phyloP scores from a whole-genome alignment of 176 grass and related monocot genomes.

The Triticum urartu region DNA sequence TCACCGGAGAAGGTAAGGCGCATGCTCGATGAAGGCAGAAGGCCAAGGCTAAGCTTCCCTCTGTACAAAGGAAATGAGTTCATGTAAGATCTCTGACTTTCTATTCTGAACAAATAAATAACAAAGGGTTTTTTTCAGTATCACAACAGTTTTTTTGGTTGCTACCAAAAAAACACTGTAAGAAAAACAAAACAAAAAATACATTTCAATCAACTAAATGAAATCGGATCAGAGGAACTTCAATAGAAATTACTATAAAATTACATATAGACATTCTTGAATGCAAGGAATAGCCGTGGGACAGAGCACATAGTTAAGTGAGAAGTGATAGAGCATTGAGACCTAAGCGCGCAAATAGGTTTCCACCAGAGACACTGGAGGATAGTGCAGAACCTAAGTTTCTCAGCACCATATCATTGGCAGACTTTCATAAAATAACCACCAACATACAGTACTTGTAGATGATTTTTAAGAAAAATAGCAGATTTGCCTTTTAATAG shows the following conservation, averaged over 20 bases:
- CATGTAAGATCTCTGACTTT: slow-evolving; percentile 28
- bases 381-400: neutral
- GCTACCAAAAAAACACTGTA: neutral
- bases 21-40: slow-evolving; percentile 73
- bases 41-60: slow-evolving; percentile 71
- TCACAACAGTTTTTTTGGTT: neutral
- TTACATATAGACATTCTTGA: neutral
- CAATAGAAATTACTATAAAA: neutral
- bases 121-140: neutral
- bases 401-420: neutral
- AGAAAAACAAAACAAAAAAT: neutral
- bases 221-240: neutral
- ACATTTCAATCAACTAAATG: slow-evolving; percentile 1
- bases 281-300: neutral
- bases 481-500: neutral
- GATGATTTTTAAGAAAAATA: neutral
- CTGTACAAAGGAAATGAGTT: slow-evolving; percentile 44
- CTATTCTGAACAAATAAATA: neutral
- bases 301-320: neutral
- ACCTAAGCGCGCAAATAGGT: slow-evolving; percentile 9
- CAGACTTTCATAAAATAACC: slow-evolving; percentile 1
- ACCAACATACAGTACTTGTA: neutral
- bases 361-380: neutral
- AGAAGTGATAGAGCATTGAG: neutral
- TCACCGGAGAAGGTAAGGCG: slow-evolving; percentile 66